Evolutionary conservation across 2,329 filamentous ascomycete species (phyloP).

Genomic region (Metarhizium anisopliae): DNA sequence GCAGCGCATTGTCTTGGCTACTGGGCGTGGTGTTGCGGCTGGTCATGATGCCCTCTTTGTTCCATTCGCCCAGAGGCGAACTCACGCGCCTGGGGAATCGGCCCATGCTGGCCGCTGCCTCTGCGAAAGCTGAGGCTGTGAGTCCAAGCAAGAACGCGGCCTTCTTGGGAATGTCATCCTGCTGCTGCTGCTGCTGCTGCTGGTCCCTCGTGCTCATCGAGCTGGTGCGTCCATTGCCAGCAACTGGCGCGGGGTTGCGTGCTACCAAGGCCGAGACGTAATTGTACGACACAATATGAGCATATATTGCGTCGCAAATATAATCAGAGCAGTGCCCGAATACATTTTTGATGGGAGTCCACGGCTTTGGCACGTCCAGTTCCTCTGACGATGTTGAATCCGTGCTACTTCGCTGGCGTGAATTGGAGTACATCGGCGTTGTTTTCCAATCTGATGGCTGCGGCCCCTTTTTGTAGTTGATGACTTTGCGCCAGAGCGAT

Average conservation of each 20-base stretch:
- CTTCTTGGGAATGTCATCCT: conserved; percentile 38
- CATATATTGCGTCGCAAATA: conserved; percentile 50
- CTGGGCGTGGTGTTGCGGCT: conserved; percentile 11
- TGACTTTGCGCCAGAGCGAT: conserved; percentile 28
- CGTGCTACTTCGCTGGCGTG: conserved; percentile 4
- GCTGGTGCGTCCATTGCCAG: conserved; percentile 7
- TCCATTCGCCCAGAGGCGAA: conserved; percentile 16
- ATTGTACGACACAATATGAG: conserved; percentile 50
- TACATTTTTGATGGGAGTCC: conserved; percentile 39
- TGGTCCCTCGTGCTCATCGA: conserved; percentile 13
- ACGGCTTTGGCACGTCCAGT: conserved; percentile 22
- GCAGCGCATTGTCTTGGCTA: conserved; percentile 25
- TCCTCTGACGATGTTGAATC: conserved; percentile 10
- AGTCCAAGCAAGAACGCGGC: conserved; percentile 44
- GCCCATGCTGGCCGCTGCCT: conserved; percentile 12
- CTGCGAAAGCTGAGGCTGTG: conserved; percentile 16
- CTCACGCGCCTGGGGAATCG: conserved; percentile 17
- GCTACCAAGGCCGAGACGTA: conserved; percentile 35
- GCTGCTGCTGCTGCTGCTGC: conserved; percentile 10
- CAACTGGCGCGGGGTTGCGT: conserved; percentile 11
- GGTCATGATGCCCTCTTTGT: conserved; percentile 17
- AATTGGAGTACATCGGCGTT: neutral
- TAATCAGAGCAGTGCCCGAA: conserved; percentile 44
- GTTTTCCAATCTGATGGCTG: conserved; percentile 2
- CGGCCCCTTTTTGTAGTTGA: conserved; percentile 18